phyloP scores from a whole-genome alignment of 331 rosid species.

The Ulmus americana region DNA sequence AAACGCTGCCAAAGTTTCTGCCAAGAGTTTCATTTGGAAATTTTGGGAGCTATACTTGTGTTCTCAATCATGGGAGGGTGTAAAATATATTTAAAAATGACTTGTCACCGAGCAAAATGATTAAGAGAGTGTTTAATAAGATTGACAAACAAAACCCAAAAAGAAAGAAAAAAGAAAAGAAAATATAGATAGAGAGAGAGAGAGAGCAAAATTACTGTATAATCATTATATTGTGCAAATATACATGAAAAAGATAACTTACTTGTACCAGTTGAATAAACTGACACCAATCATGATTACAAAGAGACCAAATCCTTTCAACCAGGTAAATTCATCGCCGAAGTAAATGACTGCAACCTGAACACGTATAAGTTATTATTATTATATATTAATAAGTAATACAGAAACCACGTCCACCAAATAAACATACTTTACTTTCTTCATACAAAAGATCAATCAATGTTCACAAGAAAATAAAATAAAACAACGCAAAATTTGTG shows the following conservation, averaged over 20 bases:
- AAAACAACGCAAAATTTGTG: neutral
- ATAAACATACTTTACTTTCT: neutral
- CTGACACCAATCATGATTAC: slow-evolving; percentile 78
- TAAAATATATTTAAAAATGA: neutral
- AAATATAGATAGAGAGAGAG: too few species aligned
- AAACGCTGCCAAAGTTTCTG: neutral
- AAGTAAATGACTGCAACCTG: slow-evolving; percentile 93
- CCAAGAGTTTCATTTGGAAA: neutral
- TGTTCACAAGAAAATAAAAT: neutral
- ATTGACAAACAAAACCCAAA: neutral
- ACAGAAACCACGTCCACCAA: neutral
- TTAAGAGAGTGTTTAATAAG: neutral
- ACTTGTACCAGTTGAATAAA: slow-evolving; percentile 96
- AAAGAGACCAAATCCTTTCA: slow-evolving; percentile 78
- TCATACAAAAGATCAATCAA: neutral
- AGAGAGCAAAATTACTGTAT: neutral
- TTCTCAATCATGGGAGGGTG: too few species aligned
- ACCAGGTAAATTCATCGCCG: slow-evolving; percentile 75
- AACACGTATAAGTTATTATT: neutral
- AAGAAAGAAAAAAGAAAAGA: neutral
- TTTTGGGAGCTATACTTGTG: neutral
- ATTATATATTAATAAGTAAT: neutral
- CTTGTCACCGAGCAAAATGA: neutral
- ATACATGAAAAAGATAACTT: slow-evolving; percentile 28
- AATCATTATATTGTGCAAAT: neutral